These are phyloP conservation scores for Backusella tarrabulga DNA, from an alignment of 192 early-diverging fungal species.

Conservation along the genomic window DNA sequence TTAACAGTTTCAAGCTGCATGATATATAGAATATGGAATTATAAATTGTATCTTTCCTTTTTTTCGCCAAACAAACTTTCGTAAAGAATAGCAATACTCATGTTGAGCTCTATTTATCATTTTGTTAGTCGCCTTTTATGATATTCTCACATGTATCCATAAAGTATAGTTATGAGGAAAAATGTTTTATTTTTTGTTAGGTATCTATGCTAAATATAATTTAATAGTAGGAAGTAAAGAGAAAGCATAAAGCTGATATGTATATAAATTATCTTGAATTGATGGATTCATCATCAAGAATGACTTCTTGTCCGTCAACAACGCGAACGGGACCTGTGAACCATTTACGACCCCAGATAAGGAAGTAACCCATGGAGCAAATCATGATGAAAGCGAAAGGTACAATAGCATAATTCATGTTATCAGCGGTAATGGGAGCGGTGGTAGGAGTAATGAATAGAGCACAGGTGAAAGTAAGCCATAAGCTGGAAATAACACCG, in stretches of 20 bases:
- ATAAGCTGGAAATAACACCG: constrained; percentile 38
- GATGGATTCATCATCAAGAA: constrained; percentile 25
- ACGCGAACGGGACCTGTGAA: constrained; percentile 42
- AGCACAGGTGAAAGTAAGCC: constrained; percentile 41
- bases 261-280: background rate
- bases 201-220: background rate
- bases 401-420: constrained; percentile 50
- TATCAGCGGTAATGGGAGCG: constrained; percentile 43
- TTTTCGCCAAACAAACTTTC: background rate
- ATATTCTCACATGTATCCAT: background rate
- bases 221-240: background rate
- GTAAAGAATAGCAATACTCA: background rate
- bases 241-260: background rate
- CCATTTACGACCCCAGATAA: constrained; percentile 54
- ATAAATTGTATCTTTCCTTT: background rate
- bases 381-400: constrained; percentile 49
- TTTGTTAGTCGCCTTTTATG: background rate
- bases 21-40: background rate
- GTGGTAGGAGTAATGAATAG: constrained; percentile 42
- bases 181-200: background rate
- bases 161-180: background rate
- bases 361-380: constrained; percentile 41
- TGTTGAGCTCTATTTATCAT: background rate
- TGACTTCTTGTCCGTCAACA: constrained; percentile 29
- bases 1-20: background rate